Base-by-base conservation (phyloP, 495 filamentous ascomycete species). In the Barbatosphaeria neglecta region DNA sequence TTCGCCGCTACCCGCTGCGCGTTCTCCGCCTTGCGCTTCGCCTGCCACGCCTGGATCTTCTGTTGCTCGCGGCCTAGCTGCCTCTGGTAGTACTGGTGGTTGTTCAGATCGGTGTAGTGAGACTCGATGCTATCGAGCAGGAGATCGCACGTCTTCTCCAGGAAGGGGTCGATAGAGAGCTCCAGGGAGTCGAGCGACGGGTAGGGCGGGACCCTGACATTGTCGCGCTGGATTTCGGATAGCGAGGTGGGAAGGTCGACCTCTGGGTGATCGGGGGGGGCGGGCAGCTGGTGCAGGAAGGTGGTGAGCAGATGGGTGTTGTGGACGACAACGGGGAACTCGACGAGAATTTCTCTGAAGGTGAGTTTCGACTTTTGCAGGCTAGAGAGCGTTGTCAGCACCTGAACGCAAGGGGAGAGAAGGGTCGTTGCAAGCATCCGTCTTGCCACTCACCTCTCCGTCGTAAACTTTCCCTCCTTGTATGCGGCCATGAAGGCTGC, bases 91-190 rank as follows among this genome's bases (percentile, higher is more conserved):
- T 95, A 98, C 68, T 95, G 88, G 71, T 87, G 86, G 75, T 98
- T 98, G 77, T 97, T 98, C 61, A 90, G 83, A 68, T 98, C 92
- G 41, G 90, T 94, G 67, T 97, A 89, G 74, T 98, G 92, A 20
- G 83, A 80, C 73, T 98, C 92, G 59, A 98, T 97, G 69, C 81
- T 87, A 48, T 98, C 92, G 47, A 98, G 81, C 20, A 98, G 78
- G 51, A 94, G 79, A 59, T 98, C 90, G 67, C 87, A 92, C 47
- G 90, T 94, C 76, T 95, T 94, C 76, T 95, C 90, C n/a, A 98
- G 79, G 75, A 92, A 97, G 22, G 92, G 92, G 60, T 98, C 92
- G 63, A 97, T 90, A 54, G 81, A 87, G 43, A 98, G 82, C 48
- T 95, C 87, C 27, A 98, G 80, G 60, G 76, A 74, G 51, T 95